Base-by-base conservation (phyloP, 331 rosid species). In the Spiraea crenata region DNA sequence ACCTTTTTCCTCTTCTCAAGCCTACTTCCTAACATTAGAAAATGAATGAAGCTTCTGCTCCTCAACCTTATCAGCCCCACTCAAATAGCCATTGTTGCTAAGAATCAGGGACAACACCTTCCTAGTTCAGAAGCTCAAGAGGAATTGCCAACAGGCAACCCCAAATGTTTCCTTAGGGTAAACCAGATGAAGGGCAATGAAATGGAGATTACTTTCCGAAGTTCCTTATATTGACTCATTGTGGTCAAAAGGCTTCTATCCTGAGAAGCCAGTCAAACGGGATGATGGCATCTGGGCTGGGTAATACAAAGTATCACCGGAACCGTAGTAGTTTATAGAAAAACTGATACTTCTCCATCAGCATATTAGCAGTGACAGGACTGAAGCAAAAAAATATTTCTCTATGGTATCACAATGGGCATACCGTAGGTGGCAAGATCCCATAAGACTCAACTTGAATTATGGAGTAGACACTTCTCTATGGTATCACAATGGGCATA, bases 201-300 rank as follows among this genome's bases (percentile, higher is more conserved):
- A 48, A 57, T 57, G 62, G 70, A 7, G 47, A 2, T 31, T 47
- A 20, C 17, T 5, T 45, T 65, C 7, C 9, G 41, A 34, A 3
- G 17, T 12, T 57, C 31, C 11, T 25, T 11, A 0, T 14, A 7
- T 42, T 49, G 35, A 49, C 15, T 25, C 31, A 25, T 25, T 25
- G 31, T 9, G 46, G n/a, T 48, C 35, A 37, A 7, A 12, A 4
- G 4, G 5, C 35, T 12, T 63, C 38, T 13, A 40, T 5, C 13
- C 51, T 45, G 38, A 59, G 65, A 66, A 49, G 58, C 68, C 46
- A 63, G 34, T 25, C 31, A 17, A 14, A 63, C 8, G 49, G 49
- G 47, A 34, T 66, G 46, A 35, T 66, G 35, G 34, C 50, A 65
- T 16, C 56, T 49, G 37, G 5, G 47, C 58, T 65, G 31, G 35